Percentiles rank a stretch among this genome's conserved stretches.
Conservation (phyloP, 495 filamentous ascomycete species). For the Gamarada debralockiae region DNA sequence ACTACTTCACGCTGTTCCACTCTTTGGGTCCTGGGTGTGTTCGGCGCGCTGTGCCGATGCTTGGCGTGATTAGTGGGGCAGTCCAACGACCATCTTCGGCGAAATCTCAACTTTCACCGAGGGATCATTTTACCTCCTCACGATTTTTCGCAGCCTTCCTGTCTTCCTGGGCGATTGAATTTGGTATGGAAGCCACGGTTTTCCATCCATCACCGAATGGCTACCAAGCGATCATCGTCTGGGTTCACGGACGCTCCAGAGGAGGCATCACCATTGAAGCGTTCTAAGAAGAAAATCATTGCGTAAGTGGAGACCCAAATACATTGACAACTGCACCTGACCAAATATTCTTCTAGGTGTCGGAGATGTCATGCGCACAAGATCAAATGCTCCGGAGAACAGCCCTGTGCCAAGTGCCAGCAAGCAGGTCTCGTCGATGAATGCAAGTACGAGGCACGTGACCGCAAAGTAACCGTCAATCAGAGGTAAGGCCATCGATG, state of each 20-base stretch:
- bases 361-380: background rate
- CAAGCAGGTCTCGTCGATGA: background rate
- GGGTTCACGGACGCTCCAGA: too few relatives aligned
- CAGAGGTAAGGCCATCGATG: conserved; percentile 3
- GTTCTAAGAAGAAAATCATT: too few relatives aligned
- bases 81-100: background rate
- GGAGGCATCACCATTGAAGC: too few relatives aligned
- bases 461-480: background rate
- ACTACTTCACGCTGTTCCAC: background rate
- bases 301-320: too few relatives aligned
- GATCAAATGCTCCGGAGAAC: background rate
- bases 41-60: background rate
- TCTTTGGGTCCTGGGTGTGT: background rate
- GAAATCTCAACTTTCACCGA: background rate
- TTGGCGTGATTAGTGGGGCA: background rate
- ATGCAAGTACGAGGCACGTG: background rate
- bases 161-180: background rate
- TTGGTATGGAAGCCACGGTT: background rate
- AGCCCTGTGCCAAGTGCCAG: background rate
- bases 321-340: too few relatives aligned
- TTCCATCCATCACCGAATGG: too few relatives aligned
- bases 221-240: too few relatives aligned
- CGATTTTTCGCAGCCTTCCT: background rate
- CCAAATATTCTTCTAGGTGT: too few relatives aligned
- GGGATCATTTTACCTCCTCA: background rate